Conservation (phyloP, 2,329 filamentous ascomycete species). For the Diplodia mutila region DNA sequence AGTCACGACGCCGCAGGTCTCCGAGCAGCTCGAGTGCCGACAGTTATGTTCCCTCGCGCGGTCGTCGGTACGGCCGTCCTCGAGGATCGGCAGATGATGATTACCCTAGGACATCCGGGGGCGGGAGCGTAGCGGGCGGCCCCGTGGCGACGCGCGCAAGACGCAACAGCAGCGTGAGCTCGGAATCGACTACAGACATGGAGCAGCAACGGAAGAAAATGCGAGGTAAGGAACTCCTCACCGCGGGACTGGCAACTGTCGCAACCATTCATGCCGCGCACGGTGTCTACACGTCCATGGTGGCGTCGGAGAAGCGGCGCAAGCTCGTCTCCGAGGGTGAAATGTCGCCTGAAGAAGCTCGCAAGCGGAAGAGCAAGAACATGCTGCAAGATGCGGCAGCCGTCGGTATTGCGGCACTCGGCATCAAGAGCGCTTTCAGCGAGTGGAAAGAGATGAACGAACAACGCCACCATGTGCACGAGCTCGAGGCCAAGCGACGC, state of each 20-base stretch:
- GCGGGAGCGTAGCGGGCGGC: slow-evolving; percentile 32
- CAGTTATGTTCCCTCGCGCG: slow-evolving; percentile 56
- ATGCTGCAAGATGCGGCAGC: slow-evolving; percentile 68
- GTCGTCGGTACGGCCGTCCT: slow-evolving; percentile 38
- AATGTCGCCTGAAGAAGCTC: slow-evolving; percentile 65
- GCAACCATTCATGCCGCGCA: slow-evolving; percentile 72
- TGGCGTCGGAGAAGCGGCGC: slow-evolving; percentile 64
- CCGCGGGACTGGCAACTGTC: slow-evolving; percentile 67
- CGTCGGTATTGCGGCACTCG: slow-evolving; percentile 67
- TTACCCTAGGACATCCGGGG: neutral
- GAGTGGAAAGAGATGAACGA: slow-evolving; percentile 72
- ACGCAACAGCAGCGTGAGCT: slow-evolving; percentile 48
- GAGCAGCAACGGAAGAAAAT: slow-evolving; percentile 66
- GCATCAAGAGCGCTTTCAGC: slow-evolving; percentile 67
- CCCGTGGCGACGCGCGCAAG: slow-evolving; percentile 34
- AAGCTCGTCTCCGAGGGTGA: slow-evolving; percentile 65
- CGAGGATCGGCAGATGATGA: neutral
- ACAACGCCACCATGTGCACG: slow-evolving; percentile 59
- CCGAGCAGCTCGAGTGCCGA: slow-evolving; percentile 53
- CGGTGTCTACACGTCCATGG: slow-evolving; percentile 65
- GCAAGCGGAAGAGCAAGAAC: slow-evolving; percentile 65
- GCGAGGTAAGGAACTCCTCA: slow-evolving; percentile 68
- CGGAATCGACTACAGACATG: slow-evolving; percentile 65
- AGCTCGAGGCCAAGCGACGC: slow-evolving; percentile 57
- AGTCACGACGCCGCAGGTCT: slow-evolving; percentile 53